Conservation (phyloP, 768 basidiomycete species). For the Lactifluus volemus region DNA sequence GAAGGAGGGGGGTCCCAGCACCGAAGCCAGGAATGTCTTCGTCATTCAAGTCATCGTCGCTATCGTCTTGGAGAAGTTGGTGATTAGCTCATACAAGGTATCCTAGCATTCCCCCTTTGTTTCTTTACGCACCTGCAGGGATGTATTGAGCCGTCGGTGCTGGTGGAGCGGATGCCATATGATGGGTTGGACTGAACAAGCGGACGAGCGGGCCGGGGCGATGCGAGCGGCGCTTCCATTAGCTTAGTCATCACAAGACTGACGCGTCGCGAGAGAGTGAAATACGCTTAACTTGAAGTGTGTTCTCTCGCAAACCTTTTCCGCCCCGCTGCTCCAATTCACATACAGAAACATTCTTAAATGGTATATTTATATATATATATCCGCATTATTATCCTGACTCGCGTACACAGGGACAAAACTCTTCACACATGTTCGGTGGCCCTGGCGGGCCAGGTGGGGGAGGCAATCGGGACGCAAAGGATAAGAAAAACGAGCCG, state of each 20-base stretch:
- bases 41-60: constrained; percentile 80
- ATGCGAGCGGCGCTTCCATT: not conserved
- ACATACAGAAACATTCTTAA: not conserved
- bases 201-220: not conserved
- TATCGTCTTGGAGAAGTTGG: constrained; percentile 34
- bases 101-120: too few relatives aligned
- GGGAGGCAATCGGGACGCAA: constrained; percentile 20
- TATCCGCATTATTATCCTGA: not conserved
- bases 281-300: constrained; percentile 6
- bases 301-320: constrained; percentile 2
- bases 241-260: constrained; percentile 21
- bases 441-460: constrained; percentile 24
- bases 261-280: constrained; percentile 27
- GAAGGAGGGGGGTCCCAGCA: constrained; percentile 31
- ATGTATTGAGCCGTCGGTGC: constrained; percentile 70
- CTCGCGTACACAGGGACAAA: constrained; percentile 49
- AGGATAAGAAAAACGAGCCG: constrained; percentile 40
- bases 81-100: not conserved
- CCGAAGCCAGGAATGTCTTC: constrained; percentile 74
- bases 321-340: not conserved
- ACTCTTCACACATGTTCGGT: constrained; percentile 51
- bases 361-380: constrained; percentile 15
- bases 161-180: constrained; percentile 35
- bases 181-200: not conserved
- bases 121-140: constrained; percentile 51